Percentiles rank a stretch among this genome's conserved stretches.
These are phyloP conservation scores for Picea abies DNA, from an alignment of 83 land plant genomes.

Conservation along the genomic window DNA sequence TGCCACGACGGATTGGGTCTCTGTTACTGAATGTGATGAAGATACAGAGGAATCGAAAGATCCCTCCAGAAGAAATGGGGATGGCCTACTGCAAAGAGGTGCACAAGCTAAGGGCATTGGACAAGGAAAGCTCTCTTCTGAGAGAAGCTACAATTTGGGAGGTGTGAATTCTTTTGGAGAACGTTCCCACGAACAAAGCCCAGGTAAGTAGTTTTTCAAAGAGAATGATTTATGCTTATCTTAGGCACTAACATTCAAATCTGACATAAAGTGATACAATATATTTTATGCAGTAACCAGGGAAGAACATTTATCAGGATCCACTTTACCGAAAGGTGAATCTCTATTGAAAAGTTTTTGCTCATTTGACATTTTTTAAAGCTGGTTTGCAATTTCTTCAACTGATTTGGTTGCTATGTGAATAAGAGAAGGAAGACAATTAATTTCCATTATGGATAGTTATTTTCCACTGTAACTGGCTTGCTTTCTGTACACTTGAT, in stretches of 20 bases:
- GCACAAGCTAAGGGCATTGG: slow-evolving; percentile 14
- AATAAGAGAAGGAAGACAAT: no score
- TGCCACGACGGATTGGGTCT: slow-evolving; percentile 54
- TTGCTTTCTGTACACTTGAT: neutral
- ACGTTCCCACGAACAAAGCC: neutral
- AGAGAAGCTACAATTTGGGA: slow-evolving; percentile 4
- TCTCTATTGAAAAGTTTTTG: neutral
- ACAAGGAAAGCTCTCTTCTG: slow-evolving; percentile 1
- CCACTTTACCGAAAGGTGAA: slow-evolving; percentile 5
- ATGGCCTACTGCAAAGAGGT: neutral
- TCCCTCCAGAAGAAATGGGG: slow-evolving; percentile 5
- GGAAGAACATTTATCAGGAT: slow-evolving; percentile 11
- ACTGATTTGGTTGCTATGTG: no score
- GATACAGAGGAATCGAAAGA: slow-evolving; percentile 1
- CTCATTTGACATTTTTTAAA: neutral
- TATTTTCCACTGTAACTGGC: neutral
- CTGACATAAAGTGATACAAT: neutral
- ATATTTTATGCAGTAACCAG: neutral
- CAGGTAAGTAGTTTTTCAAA: neutral
- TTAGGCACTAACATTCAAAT: neutral
- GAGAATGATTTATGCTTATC: neutral
- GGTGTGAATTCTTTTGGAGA: slow-evolving; percentile 12
- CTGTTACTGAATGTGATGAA: slow-evolving; percentile 32
- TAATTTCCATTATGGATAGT: no score
- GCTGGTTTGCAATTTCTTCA: no score